Base-by-base conservation (phyloP, 139 green algal species). In the Diplosphaera chodatii region DNA sequence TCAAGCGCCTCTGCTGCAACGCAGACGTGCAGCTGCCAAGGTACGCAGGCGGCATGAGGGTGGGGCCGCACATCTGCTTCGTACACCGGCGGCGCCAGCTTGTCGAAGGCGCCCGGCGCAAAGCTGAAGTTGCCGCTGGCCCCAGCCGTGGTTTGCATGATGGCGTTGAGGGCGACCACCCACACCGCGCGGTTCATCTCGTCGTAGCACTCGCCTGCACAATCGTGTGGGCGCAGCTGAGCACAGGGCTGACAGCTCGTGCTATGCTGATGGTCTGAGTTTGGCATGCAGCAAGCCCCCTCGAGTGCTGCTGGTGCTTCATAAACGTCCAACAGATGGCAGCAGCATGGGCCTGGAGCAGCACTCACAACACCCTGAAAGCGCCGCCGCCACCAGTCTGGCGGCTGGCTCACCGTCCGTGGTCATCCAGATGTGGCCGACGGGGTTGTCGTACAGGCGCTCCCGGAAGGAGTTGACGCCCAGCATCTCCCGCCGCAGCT, bases 371-470 rank as follows among this genome's bases (percentile, higher is more conserved):
- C n/a, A n/a, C n/a, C n/a, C n/a, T n/a, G n/a, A n/a, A n/a, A n/a
- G n/a, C n/a, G n/a, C n/a, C n/a, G n/a, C n/a, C n/a, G n/a, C n/a
- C n/a, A n/a, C n/a, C n/a, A n/a, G n/a, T n/a, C n/a, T n/a, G n/a
- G n/a, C n/a, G n/a, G n/a, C n/a, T n/a, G n/a, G n/a, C 48, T 23
- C 48, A 59, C 48, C 48, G 48, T 59, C 48, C 16, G 22, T 18
- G 13, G 48, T 59, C 48, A 59, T 59, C 48, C 48, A 59, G 16
- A 59, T 23, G 48, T 59, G 48, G 48, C 48, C 48, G 16, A 59
- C 48, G 48, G 48, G 48, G 48, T 59, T 59, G 48, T 59, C 48
- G 48, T 59, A 59, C 48, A 59, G 48, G 48, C 48, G 48, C 48
- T 59, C 48, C 16, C 48, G 48, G 48, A 59, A 59, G 48, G 48